Percentiles rank a stretch among this genome's conserved stretches.
Evolutionary conservation across 139 green algal species (phyloP).

Genomic region (Marvania coccoides): DNA sequence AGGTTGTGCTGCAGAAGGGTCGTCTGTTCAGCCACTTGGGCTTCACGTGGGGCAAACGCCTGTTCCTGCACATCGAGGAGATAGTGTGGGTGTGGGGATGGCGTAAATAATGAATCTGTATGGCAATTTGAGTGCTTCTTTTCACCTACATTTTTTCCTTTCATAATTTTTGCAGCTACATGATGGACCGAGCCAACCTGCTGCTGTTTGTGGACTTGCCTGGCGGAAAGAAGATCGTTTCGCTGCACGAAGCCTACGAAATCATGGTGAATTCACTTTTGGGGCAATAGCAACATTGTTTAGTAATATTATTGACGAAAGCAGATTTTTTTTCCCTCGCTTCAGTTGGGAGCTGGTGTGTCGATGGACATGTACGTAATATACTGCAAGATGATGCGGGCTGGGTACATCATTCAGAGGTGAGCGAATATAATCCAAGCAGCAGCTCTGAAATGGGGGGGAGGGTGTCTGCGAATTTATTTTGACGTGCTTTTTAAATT

Average conservation of each 20-base stretch:
- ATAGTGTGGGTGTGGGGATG: constrained; percentile 1
- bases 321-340: background rate
- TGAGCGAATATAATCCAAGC: no score
- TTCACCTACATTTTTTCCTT: constrained; percentile 1
- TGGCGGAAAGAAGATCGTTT: background rate
- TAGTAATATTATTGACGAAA: background rate
- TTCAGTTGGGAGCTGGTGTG: background rate
- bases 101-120: background rate
- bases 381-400: constrained; percentile 28
- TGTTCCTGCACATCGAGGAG: constrained; percentile 28
- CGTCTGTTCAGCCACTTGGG: constrained; percentile 25
- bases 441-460: no score
- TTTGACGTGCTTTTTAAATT: no score
- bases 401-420: constrained; percentile 29
- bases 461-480: no score
- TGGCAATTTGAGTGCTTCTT: background rate
- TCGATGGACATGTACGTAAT: constrained; percentile 12
- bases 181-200: constrained; percentile 30
- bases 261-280: constrained; percentile 3
- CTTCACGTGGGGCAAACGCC: constrained; percentile 1
- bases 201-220: constrained; percentile 11
- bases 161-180: constrained; percentile 15
- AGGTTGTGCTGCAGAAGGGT: constrained; percentile 29
- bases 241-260: constrained; percentile 11
- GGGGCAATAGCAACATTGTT: no score